Base-by-base conservation (phyloP, 768 basidiomycete genomes). In the Tricholomella constricta region DNA sequence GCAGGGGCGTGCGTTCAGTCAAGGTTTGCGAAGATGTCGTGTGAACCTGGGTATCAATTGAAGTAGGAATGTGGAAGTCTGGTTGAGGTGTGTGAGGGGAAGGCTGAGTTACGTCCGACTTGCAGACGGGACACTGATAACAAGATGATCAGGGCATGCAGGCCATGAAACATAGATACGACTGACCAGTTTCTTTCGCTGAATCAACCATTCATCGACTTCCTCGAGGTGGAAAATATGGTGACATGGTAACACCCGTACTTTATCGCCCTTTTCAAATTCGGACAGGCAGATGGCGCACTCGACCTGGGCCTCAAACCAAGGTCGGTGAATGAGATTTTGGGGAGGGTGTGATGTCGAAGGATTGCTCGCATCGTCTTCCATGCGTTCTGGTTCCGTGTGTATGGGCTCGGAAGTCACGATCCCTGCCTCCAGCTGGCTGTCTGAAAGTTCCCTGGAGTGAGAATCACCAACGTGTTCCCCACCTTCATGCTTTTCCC, bases 211-310 rank as follows among this genome's bases (percentile, higher is more conserved):
- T 58, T 88, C 81, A 66, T 94, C 93, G 34, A 97, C 83, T 67
- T 98, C 96, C 31, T 86, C 80, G 40, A 91, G 80, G 70, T 98
- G 96, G 72, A 97, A 98, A 48, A 98, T 85, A 67, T 98, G 96
- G 42, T 90, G 88, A 64, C 96, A 98, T 1, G 96, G 96, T 35
- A 98, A 67, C 46, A 95, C 91, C 60, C 95, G 83, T 37, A 98
- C 91, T 61, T 84, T 82, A 66, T 98, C 96, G 2, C 94, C 94
- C 63, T 85, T 85, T 35, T 74, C 83, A 61, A 98, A 98, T 56
- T 87, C 83, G 54, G 81, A 89, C 51, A 98, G 78, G 67, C 96
- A 98, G 49, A 98, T 98, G 29, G 94, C 91, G 64, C 95, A 98
- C 67, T 98, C 93, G 48, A 80, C 65, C 63, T 94, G 91, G 3